Conservation (phyloP, 2,329 filamentous ascomycete genomes). For the Balansia obtecta region DNA sequence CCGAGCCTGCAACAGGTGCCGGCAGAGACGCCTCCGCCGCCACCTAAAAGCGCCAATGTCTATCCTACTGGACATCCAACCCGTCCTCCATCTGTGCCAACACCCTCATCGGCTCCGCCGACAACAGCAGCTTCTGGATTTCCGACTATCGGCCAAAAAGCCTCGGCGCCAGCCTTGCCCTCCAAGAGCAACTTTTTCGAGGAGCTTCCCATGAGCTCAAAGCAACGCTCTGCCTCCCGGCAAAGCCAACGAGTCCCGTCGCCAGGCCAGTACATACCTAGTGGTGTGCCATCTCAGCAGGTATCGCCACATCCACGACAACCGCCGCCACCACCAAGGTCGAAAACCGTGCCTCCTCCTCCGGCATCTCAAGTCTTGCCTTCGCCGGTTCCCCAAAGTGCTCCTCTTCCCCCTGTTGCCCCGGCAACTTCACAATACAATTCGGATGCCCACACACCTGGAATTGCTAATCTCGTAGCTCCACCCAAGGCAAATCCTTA, state of each 20-base stretch:
- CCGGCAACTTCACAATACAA: slow-evolving; percentile 10
- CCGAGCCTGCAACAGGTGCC: slow-evolving; percentile 44
- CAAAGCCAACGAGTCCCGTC: slow-evolving; percentile 33
- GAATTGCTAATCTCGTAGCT: slow-evolving; percentile 33
- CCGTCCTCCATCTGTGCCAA: slow-evolving; percentile 11
- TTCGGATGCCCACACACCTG: slow-evolving; percentile 8
- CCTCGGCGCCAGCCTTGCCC: slow-evolving; percentile 22
- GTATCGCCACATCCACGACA: not conserved
- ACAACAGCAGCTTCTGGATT: slow-evolving; percentile 7
- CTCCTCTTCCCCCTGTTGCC: slow-evolving; percentile 12
- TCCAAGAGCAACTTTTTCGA: slow-evolving; percentile 58
- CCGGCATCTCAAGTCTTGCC: slow-evolving; percentile 9
- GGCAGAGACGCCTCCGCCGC: slow-evolving; percentile 31
- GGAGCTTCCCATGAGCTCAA: slow-evolving; percentile 54
- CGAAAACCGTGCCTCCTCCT: slow-evolving; percentile 16
- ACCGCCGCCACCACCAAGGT: slow-evolving; percentile 20
- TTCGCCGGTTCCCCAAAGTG: slow-evolving; percentile 10
- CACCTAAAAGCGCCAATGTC: slow-evolving; percentile 53
- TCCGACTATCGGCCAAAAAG: slow-evolving; percentile 18
- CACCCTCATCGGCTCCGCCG: slow-evolving; percentile 7
- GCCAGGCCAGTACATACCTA: slow-evolving; percentile 17
- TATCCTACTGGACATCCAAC: slow-evolving; percentile 17
- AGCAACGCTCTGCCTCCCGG: slow-evolving; percentile 47
- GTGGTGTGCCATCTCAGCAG: not conserved
- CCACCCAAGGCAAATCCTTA: slow-evolving; percentile 43